Evolutionary conservation across 495 filamentous ascomycete species (phyloP), one percentile per base, ranked within the genome.

Genomic region (Podospora tetraspora): DNA sequence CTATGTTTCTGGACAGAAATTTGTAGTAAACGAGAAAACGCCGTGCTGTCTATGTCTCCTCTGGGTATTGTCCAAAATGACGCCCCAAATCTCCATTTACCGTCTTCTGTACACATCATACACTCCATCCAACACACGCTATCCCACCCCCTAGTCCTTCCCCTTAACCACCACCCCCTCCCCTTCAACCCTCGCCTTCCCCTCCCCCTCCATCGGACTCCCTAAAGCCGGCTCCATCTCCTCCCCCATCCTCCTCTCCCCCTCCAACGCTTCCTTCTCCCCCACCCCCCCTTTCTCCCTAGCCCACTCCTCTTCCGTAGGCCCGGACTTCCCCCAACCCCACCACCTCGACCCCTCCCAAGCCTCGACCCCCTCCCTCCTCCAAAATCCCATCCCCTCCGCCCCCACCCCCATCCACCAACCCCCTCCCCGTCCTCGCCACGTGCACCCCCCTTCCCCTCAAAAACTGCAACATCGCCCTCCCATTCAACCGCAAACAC

Each of bases 391-490:
- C 66, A n/a, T 76, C 69, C 74, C 52, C 68, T 56, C 57, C 9
- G 56, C 19, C 13, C 52, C 68, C 32, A 67, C 70, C 56, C 19
- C 21, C 69, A 22, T 25, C 69, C 52, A 2, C 56, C 37, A 3
- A 75, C 79, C 16, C 81, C 82, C 16, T 81, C 81, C 70, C 72
- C 1, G 60, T 66, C 69, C 76, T 81, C 7, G 86, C 89, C 8
- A 80, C 77, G 3, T 82, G 82, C 25, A 91, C 83, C 22, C 9
- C 9, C 79, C 75, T 3, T 6, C 80, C 81, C 19, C 90, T 77
- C 12, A 92, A 63, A 0, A 88, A 75, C 79, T 92, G 87, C 66
- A 90, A 72, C 23, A 85, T 80, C 4, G 90, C 90, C 3, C 90
- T 74, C 5, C 82, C 76, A 66, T 93, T 93, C 23, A 93, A 76